Percentiles rank a stretch among this genome's conserved stretches.
Conservation (phyloP, 2,329 filamentous ascomycete genomes). For the Phaeosphaeriaceae sp. region DNA sequence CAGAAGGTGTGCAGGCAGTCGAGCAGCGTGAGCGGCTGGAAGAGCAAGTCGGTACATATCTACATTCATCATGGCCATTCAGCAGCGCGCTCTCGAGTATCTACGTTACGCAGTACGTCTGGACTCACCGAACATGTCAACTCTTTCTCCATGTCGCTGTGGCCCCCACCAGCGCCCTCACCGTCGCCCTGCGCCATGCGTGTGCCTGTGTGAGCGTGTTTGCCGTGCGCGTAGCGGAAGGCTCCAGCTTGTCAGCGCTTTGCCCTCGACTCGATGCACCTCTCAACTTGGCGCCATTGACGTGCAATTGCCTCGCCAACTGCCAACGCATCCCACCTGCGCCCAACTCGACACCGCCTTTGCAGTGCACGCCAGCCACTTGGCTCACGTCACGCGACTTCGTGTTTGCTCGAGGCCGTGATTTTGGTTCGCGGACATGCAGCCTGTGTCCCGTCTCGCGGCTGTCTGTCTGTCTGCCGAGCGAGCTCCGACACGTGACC, state of each 20-base stretch:
- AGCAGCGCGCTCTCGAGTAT: neutral
- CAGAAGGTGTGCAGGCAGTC: slow-evolving; percentile 97
- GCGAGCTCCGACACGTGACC: neutral
- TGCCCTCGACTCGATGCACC: slow-evolving; percentile 24
- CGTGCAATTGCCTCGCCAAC: slow-evolving; percentile 16
- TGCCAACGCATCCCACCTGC: slow-evolving; percentile 20
- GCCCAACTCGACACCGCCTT: neutral
- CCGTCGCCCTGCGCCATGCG: slow-evolving; percentile 34
- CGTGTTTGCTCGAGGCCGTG: neutral
- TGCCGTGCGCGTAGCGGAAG: slow-evolving; percentile 9
- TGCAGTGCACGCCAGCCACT: neutral
- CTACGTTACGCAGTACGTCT: slow-evolving; percentile 16
- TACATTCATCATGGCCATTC: slow-evolving; percentile 48
- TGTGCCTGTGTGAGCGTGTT: neutral
- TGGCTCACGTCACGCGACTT: slow-evolving; percentile 22
- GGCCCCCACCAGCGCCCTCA: slow-evolving; percentile 50
- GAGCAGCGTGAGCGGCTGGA: slow-evolving; percentile 87
- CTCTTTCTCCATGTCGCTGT: slow-evolving; percentile 85
- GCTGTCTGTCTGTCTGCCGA: too few relatives aligned
- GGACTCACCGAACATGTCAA: slow-evolving; percentile 87
- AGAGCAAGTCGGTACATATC: slow-evolving; percentile 97
- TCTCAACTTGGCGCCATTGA: slow-evolving; percentile 10
- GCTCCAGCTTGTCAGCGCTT: slow-evolving; percentile 1
- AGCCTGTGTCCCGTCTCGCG: too few relatives aligned
- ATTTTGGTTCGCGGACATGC: too few relatives aligned